Percentiles rank a stretch among this genome's conserved stretches.
Evolutionary conservation across 2,329 filamentous ascomycete species (phyloP).

Genomic region (Ceratocystis huliohia): DNA sequence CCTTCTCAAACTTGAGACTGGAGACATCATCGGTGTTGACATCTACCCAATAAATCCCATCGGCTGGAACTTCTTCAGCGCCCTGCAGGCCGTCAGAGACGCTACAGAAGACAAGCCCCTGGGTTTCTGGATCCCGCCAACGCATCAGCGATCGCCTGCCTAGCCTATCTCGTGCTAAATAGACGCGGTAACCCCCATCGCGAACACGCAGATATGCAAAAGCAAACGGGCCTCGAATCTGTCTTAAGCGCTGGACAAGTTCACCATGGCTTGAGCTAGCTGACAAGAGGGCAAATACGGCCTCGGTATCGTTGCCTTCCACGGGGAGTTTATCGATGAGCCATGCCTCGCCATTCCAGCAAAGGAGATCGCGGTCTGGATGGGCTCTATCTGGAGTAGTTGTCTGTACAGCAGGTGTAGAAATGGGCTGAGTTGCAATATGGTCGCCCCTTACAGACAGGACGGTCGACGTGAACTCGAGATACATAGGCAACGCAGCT

Average conservation of each 20-base stretch:
- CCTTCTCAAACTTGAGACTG: not conserved
- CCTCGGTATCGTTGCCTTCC: conserved; percentile 65
- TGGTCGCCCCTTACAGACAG: not conserved
- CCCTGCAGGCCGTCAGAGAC: conserved; percentile 43
- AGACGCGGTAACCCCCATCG: conserved; percentile 43
- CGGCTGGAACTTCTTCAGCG: conserved; percentile 74
- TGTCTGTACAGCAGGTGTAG: not conserved
- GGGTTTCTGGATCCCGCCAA: conserved; percentile 46
- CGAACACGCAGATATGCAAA: conserved; percentile 66
- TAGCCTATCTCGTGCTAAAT: conserved; percentile 76
- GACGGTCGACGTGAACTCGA: not conserved
- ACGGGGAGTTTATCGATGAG: conserved; percentile 47
- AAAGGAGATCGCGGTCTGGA: conserved; percentile 36
- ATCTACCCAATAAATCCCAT: conserved; percentile 63
- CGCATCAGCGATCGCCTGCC: conserved; percentile 72
- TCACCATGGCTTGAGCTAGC: conserved; percentile 25
- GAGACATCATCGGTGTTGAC: conserved; percentile 29
- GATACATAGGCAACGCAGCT: not conserved
- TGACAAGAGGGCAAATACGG: conserved; percentile 48
- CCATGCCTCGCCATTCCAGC: conserved; percentile 99
- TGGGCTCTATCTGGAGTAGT: not conserved
- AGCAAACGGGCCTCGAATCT: conserved; percentile 71
- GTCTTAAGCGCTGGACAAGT: conserved; percentile 42
- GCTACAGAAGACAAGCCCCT: conserved; percentile 51
- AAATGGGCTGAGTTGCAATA: not conserved